phyloP scores from a whole-genome alignment of 495 filamentous ascomycete species.

The Lophiostoma macrostomum region DNA sequence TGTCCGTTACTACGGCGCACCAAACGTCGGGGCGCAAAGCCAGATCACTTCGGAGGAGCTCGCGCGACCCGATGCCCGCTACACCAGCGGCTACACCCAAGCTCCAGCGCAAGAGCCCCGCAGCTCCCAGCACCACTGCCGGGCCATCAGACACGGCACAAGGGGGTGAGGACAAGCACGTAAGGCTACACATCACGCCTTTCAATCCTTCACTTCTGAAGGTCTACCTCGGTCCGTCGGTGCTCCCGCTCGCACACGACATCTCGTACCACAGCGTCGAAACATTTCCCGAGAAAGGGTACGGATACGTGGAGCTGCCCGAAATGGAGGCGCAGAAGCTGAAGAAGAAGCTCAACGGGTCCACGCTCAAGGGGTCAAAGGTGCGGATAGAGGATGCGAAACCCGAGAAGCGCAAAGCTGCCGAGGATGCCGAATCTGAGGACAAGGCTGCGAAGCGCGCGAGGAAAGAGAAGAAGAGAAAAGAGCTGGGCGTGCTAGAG shows the following conservation, averaged over 20 bases:
- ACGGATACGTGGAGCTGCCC: constrained; percentile 85
- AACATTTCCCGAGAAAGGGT: constrained; percentile 84
- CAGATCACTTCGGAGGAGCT: background rate
- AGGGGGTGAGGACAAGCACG: constrained; percentile 7
- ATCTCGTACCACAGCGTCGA: constrained; percentile 80
- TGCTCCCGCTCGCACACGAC: constrained; percentile 65
- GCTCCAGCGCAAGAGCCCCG: too few species aligned
- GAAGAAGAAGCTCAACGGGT: constrained; percentile 88
- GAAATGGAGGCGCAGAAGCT: constrained; percentile 78
- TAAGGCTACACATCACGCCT: constrained; percentile 75
- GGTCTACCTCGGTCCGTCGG: constrained; percentile 62
- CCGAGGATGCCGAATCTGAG: constrained; percentile 32
- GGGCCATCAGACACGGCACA: too few species aligned
- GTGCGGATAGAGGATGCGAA: constrained; percentile 77
- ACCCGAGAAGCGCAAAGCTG: constrained; percentile 46
- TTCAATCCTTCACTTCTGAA: constrained; percentile 68
- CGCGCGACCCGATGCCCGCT: constrained; percentile 12
- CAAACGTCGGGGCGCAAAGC: background rate
- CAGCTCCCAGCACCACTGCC: too few species aligned
- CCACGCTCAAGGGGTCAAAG: constrained; percentile 79
- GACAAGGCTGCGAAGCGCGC: constrained; percentile 40
- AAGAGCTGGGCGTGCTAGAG: constrained; percentile 58
- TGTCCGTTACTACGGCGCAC: background rate
- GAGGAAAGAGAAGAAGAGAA: constrained; percentile 59
- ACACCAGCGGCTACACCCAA: constrained; percentile 5